These are phyloP conservation scores for Boletus tylopilopsis DNA, from an alignment of 768 basidiomycete genomes.

Conservation along the genomic window DNA sequence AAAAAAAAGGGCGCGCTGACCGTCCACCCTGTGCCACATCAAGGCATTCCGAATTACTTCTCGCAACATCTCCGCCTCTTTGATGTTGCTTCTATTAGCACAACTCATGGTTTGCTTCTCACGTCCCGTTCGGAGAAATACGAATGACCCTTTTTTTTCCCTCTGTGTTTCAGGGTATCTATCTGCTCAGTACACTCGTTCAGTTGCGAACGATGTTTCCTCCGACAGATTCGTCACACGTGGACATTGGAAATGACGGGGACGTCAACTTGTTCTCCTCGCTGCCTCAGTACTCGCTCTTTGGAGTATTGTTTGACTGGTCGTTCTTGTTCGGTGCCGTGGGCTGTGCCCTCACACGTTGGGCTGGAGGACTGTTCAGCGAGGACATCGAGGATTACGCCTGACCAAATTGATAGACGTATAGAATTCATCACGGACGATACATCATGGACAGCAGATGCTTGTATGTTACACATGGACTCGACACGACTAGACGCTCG, in stretches of 20 bases:
- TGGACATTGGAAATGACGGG: slow-evolving; percentile 4
- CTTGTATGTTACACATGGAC: slow-evolving; percentile 5
- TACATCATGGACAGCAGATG: background rate
- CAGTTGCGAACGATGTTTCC: slow-evolving; percentile 83
- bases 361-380: slow-evolving; percentile 42
- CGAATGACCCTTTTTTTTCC: background rate
- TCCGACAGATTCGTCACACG: slow-evolving; percentile 33
- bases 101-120: slow-evolving; percentile 68
- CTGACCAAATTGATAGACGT: background rate
- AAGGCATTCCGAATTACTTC: slow-evolving; percentile 66
- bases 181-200: slow-evolving; percentile 77
- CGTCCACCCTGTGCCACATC: background rate
- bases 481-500: background rate
- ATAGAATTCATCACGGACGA: background rate
- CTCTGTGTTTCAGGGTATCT: slow-evolving; percentile 70
- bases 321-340: slow-evolving; percentile 62
- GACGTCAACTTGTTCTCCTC: slow-evolving; percentile 60
- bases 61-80: slow-evolving; percentile 64
- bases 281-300: slow-evolving; percentile 70
- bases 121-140: slow-evolving; percentile 6
- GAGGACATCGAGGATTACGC: slow-evolving; percentile 15
- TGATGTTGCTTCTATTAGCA: slow-evolving; percentile 74
- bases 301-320: slow-evolving; percentile 72
- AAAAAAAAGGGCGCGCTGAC: background rate
- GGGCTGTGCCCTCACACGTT: slow-evolving; percentile 45